Base-by-base conservation (phyloP, 345 rosid species). In the Mallotus nudiflorus region DNA sequence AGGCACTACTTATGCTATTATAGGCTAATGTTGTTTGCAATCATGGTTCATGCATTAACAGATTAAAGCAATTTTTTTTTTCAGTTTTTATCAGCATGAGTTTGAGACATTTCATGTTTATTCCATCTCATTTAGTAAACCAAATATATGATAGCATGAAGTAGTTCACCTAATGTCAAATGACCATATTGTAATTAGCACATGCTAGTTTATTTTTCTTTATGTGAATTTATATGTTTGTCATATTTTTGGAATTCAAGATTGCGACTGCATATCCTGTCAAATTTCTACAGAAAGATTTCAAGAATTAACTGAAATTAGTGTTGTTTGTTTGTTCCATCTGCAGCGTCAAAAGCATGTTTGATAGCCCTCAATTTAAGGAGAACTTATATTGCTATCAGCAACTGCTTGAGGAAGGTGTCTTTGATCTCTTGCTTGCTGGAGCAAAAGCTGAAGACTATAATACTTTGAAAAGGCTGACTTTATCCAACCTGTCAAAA, bases 311-410 rank as follows among this genome's bases (percentile, higher is more conserved):
- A 27, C 45, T 10, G 12, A 45, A 37, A 70, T 67, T 71, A 14
- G 45, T 78, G 8, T 5, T 56, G 20, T 56, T 56, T 56, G 64
- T 71, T 1, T 68, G 39, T 82, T 77, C 65, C 62, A 46, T 73
- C 67, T 82, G 86, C 90, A 91, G 97, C 85, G 83, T 90, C 69
- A 73, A 73, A 79, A 80, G 71, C 80, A 81, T 92, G 99, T 95
- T 92, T 48, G 86, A 83, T 71, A 88, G 97, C 82, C 79, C 79
- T 77, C 96, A 89, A 67, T 92, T 89, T 83, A 89, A 87, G 88
- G 94, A 92, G 80, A 89, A 89, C 77, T 69, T 86, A 77, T 74
- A 77, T 72, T 82, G 84, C 79, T 89, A 89, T 66, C 91, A 90
- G 77, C 78, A 85, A 56, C 82, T 95, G 76, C 91, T 90, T 53